These are phyloP conservation scores for Bauhinia variegata DNA, from an alignment of 306 rosid species.

Conservation along the genomic window DNA sequence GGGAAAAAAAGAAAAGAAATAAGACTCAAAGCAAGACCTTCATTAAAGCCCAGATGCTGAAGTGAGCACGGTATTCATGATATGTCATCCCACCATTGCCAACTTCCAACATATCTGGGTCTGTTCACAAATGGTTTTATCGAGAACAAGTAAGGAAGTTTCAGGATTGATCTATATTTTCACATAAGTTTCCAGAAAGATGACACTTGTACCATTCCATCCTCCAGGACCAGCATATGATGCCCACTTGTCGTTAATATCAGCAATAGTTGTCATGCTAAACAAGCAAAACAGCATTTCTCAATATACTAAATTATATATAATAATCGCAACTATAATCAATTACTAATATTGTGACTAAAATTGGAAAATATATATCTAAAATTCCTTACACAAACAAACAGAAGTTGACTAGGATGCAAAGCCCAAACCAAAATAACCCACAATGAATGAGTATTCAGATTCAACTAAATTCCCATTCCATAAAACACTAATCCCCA, in stretches of 20 bases:
- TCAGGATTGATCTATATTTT: constrained; percentile 30
- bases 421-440: too few relatives aligned
- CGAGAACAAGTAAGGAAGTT: constrained; percentile 30
- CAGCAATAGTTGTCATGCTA: constrained; percentile 92
- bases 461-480: not conserved
- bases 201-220: constrained; percentile 79
- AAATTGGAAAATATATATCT: too few relatives aligned
- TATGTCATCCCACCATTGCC: constrained; percentile 98
- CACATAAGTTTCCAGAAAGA: constrained; percentile 28
- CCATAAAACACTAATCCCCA: not conserved
- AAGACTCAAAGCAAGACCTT: constrained; percentile 55
- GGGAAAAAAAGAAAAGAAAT: constrained; percentile 19
- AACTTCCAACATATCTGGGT: constrained; percentile 99
- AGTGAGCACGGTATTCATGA: constrained; percentile 88
- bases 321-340: too few relatives aligned
- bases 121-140: constrained; percentile 47
- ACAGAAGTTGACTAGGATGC: not conserved
- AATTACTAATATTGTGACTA: too few relatives aligned
- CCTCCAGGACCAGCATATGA: constrained; percentile 99
- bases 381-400: not conserved
- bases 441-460: not conserved
- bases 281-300: constrained; percentile 37
- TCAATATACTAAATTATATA: constrained; percentile 28
- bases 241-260: constrained; percentile 94
- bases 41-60: constrained; percentile 97